These are phyloP conservation scores for Solanum rostratum DNA, from an alignment of 257 asterid genomes.

Conservation along the genomic window DNA sequence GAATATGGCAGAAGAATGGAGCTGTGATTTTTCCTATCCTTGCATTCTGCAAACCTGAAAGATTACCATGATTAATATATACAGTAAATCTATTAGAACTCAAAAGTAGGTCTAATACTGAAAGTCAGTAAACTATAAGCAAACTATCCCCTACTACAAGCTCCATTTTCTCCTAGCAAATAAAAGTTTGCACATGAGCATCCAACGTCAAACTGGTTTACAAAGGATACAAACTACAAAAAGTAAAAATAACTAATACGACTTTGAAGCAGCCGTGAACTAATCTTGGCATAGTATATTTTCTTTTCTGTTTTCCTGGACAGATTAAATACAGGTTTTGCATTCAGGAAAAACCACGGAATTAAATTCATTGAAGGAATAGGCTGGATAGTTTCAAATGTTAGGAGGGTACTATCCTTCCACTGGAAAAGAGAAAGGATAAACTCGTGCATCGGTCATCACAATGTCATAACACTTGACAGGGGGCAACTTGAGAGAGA, in stretches of 20 bases:
- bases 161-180: background rate
- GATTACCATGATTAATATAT: slow-evolving; percentile 63
- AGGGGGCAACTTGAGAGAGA: background rate
- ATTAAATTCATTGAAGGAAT: background rate
- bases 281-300: background rate
- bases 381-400: background rate
- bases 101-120: slow-evolving; percentile 16
- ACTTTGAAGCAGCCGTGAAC: background rate
- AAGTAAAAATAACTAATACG: background rate
- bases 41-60: slow-evolving; percentile 98
- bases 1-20: slow-evolving; percentile 66
- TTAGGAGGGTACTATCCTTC: background rate
- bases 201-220: background rate
- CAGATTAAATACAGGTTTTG: background rate
- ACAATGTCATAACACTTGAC: background rate
- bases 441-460: background rate
- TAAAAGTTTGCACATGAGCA: background rate
- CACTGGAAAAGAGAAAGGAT: background rate
- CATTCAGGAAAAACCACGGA: background rate
- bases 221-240: background rate
- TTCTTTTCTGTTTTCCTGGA: background rate
- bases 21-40: slow-evolving; percentile 71
- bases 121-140: background rate
- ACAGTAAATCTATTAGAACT: slow-evolving; percentile 45
- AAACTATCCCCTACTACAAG: background rate